Evolutionary conservation across 257 asterid genomes (phyloP).

Genomic region (Salvia rosmarinus): DNA sequence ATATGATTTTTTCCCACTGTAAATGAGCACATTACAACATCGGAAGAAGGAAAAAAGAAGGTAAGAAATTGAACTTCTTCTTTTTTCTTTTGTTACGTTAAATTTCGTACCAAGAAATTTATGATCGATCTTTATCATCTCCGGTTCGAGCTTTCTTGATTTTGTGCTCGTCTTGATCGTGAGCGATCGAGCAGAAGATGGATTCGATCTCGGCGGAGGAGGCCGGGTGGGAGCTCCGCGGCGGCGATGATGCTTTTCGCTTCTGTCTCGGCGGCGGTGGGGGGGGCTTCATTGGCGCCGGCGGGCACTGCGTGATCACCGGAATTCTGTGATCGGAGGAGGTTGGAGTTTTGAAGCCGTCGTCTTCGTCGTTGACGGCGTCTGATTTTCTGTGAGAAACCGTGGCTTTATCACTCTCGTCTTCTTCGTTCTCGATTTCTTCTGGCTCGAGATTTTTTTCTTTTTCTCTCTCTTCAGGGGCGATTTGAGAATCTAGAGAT

Average conservation of each 20-base stretch:
- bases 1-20: not conserved
- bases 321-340: constrained; percentile 60
- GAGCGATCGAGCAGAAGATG: constrained; percentile 29
- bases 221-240: constrained; percentile 39
- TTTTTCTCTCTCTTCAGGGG: not conserved
- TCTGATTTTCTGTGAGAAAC: constrained; percentile 25
- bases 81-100: constrained; percentile 21
- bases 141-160: constrained; percentile 48
- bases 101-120: constrained; percentile 30
- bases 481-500: not conserved
- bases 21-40: constrained; percentile 25
- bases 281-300: constrained; percentile 60
- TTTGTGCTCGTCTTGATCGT: constrained; percentile 32
- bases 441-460: not conserved
- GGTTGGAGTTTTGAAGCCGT: constrained; percentile 73
- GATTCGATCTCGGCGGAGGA: constrained; percentile 46
- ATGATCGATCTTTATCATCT: constrained; percentile 36
- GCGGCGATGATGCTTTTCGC: constrained; percentile 41
- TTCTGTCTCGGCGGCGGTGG: constrained; percentile 39
- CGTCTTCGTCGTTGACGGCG: constrained; percentile 40
- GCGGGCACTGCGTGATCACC: constrained; percentile 57
- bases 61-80: not conserved
- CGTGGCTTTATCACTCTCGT: not conserved
- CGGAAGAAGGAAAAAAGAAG: not conserved
- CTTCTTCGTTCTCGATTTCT: not conserved